Evolutionary conservation across 345 rosid species (phyloP), one percentile per base, ranked within the genome.

Genomic region (Lepidium sativum): DNA sequence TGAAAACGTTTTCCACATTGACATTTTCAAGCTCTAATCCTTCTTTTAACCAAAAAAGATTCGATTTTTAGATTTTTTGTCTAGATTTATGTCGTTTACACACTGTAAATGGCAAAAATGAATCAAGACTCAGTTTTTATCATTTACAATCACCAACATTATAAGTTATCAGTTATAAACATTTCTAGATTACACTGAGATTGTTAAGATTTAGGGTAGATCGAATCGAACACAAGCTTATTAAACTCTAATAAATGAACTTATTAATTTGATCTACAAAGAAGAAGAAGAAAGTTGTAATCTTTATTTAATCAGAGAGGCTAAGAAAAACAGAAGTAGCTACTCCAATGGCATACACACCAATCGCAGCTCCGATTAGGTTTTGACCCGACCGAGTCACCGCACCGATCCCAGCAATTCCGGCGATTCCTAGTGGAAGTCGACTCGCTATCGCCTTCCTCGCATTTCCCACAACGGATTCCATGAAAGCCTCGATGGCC

Each of bases 281-380:
- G 12, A 37, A 5, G 35, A 49, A 41, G 25, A 34, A 34, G 43
- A 25, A 43, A 38, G 42, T 27, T 27, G 31, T 12, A 33, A 15
- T 33, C 9, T 9, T 79, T 68, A 8, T 8, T 31, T 31, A 86
- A 54, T 79, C 80, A 34, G 88, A 82, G 71, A 89, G 68, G 63
- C 96, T 69, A 23, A 86, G 77, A 60, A 79, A 85, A 67, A 89
- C 74, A 9, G 95, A 87, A 58, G 92, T 73, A 2, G 82, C 92
- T 12, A 89, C 88, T 8, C 96, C 92, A 11, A 88, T 78, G 9
- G 92, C 89, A 80, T 88, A 92, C 4, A 78, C 77, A 31, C 91
- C 98, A 56, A 85, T 76, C 79, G 78, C 86, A 3, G 87, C 77
- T 15, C 89, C 96, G 15, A 85, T 56, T 9, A 85, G 31, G 51